Evolutionary conservation across 1,284 basidiomycete genomes (phyloP), one percentile per base, ranked within the genome.

Genomic region (Leccinum cinnamomeum): DNA sequence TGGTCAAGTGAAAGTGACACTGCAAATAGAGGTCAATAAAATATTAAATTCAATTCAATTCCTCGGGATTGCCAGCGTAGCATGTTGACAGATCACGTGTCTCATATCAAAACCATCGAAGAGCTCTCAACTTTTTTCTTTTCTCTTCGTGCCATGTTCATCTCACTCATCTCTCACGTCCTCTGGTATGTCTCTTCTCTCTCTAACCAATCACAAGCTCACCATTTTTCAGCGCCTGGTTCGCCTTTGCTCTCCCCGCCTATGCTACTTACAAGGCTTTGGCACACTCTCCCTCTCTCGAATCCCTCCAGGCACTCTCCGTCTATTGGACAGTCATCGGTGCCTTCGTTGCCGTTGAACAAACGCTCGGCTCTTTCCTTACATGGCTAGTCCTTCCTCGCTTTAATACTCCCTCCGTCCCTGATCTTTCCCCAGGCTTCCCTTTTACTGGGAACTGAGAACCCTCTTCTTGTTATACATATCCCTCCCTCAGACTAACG

Each of bases 381-480:
- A 85, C 83, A 71, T 92, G 91, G 91, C 88, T 72, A 67, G 85
- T 78, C 57, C 57, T 18, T 11, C 53, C 30, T 48, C 53, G 6
- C 12, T 39, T 37, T 14, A 25, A 12, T 53, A 20, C 18, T 5
- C 54, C 20, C 18, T 39, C n/a, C 33, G 35, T 35, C 63, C 60
- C 64, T 71, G 58, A 68, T 62, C 59, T 44, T 55, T 25, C 57
- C 65, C 8, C 64, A 92, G 91, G 89, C 74, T 93, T 54, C 91
- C 92, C 3, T 90, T 93, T 74, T 94, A 93, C 74, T 90, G 86
- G 80, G 84, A 92, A 69, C 62, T 84, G 67, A 89, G 92, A 69
- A 88, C 87, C 7, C 35, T 85, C 11, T 84, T 92, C 72, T 78
- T 94, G 30, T 79, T 93, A 28, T 93, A 88, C 78, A 76, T 93